These are phyloP conservation scores for Aspergillus intermedius DNA, from an alignment of 2,329 filamentous ascomycete species.

Conservation along the genomic window DNA sequence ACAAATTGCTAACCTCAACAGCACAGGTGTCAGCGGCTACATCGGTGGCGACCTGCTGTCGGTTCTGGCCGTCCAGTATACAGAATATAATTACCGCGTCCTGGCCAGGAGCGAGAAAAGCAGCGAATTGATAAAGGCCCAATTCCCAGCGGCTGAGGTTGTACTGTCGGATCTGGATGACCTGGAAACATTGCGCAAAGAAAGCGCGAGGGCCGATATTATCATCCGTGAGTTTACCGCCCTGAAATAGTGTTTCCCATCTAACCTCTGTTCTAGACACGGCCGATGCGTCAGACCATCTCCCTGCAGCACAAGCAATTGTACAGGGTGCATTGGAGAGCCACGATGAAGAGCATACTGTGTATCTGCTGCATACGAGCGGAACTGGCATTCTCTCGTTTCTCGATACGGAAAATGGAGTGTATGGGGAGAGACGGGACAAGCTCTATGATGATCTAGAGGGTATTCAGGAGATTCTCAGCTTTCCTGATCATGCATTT, in stretches of 20 bases:
- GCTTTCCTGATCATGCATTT: constrained; percentile 10
- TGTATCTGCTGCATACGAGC: constrained; percentile 9
- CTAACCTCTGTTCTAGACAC: constrained; percentile 2
- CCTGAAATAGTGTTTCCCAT: too few species aligned
- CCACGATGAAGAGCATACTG: constrained; percentile 6
- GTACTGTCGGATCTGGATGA: constrained; percentile 3
- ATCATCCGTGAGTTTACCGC: constrained; percentile 10
- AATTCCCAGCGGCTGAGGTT: constrained; percentile 3
- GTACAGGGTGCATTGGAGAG: constrained; percentile 4
- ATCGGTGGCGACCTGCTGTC: constrained; percentile 33
- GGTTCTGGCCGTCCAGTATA: constrained; percentile 28
- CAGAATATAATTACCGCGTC: neutral
- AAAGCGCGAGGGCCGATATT: constrained; percentile 7
- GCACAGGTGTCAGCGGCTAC: constrained; percentile 15
- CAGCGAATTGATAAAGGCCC: constrained; percentile 1
- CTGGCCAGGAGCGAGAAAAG: constrained; percentile 6
- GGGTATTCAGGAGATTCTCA: constrained; percentile 4
- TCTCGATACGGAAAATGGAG: constrained; percentile 4
- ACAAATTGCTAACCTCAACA: too few species aligned
- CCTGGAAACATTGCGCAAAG: neutral
- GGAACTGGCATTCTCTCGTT: constrained; percentile 9
- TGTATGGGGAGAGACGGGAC: constrained; percentile 2
- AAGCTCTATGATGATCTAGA: constrained; percentile 6
- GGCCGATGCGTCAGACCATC: constrained; percentile 8
- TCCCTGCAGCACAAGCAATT: constrained; percentile 5